phyloP scores from a whole-genome alignment of 805 yeast species.

The Barnettozyma salicaria region DNA sequence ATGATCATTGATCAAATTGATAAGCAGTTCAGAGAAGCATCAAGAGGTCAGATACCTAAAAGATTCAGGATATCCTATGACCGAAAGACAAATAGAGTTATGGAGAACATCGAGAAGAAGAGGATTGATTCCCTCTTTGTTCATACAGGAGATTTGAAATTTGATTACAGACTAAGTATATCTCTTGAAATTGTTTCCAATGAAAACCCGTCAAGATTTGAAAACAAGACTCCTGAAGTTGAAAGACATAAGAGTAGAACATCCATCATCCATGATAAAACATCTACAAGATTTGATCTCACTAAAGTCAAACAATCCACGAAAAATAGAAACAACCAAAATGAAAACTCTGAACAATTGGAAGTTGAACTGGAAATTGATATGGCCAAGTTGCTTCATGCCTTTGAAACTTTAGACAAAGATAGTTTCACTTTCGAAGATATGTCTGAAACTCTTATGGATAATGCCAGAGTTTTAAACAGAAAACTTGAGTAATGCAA shows the following conservation, averaged over 20 bases:
- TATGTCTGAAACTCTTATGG: slow-evolving; percentile 49
- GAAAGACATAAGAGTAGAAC: slow-evolving; percentile 68
- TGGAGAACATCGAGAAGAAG: slow-evolving; percentile 65
- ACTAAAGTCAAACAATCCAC: slow-evolving; percentile 44
- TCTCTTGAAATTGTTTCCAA: slow-evolving; percentile 72
- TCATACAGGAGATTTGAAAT: slow-evolving; percentile 68
- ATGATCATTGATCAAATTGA: slow-evolving; percentile 62
- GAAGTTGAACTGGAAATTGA: slow-evolving; percentile 52
- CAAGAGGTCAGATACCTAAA: slow-evolving; percentile 59
- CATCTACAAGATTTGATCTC: slow-evolving; percentile 66
- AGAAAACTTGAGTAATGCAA: slow-evolving; percentile 18
- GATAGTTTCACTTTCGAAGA: slow-evolving; percentile 56
- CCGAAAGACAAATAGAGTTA: slow-evolving; percentile 56
- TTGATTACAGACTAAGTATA: slow-evolving; percentile 71
- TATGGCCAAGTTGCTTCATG: slow-evolving; percentile 34
- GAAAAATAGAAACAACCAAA: slow-evolving; percentile 24
- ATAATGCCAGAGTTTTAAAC: slow-evolving; percentile 45
- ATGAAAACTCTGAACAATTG: slow-evolving; percentile 22
- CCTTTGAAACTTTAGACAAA: slow-evolving; percentile 34
- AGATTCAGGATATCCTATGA: slow-evolving; percentile 64
- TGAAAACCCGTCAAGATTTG: slow-evolving; percentile 48
- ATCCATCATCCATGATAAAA: slow-evolving; percentile 67
- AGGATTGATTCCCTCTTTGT: slow-evolving; percentile 68
- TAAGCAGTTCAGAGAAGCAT: slow-evolving; percentile 53
- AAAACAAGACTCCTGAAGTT: slow-evolving; percentile 45